These are phyloP conservation scores for Neophaeococcomyces mojaviensis DNA, from an alignment of 2,329 filamentous ascomycete genomes.

Conservation along the genomic window DNA sequence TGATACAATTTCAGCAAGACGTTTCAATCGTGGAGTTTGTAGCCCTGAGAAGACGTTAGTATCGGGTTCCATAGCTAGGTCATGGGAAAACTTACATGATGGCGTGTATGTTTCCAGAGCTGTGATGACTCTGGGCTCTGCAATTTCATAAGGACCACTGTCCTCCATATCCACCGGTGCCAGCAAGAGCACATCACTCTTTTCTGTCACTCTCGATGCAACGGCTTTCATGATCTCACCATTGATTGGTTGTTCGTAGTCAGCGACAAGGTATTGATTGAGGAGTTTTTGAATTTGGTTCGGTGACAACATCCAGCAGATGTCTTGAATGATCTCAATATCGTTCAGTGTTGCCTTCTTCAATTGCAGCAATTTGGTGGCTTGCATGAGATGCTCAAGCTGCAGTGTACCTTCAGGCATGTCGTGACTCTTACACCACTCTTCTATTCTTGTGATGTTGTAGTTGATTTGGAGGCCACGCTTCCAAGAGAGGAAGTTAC, in stretches of 20 bases:
- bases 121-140: conserved; percentile 90
- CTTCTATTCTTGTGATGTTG: conserved; percentile 98
- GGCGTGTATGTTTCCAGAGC: conserved; percentile 97
- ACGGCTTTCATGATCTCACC: conserved; percentile 99
- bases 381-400: conserved; percentile 96
- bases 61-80: not conserved
- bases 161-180: conserved; percentile 98
- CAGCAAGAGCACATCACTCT: conserved; percentile 89
- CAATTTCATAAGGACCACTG: conserved; percentile 96
- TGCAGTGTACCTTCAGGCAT: conserved; percentile 98
- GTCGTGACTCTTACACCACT: conserved; percentile 99
- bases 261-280: conserved; percentile 96
- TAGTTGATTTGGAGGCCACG: conserved; percentile 99
- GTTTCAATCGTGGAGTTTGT: conserved; percentile 89
- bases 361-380: conserved; percentile 92
- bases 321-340: conserved; percentile 99
- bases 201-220: conserved; percentile 91
- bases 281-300: conserved; percentile 99
- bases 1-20: conserved; percentile 95
- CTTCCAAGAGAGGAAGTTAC: conserved; percentile 99
- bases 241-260: conserved; percentile 99
- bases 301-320: conserved; percentile 91
- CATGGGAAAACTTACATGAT: conserved; percentile 63
- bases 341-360: conserved; percentile 99
- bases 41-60: conserved; percentile 57